These are phyloP conservation scores for Oryza rufipogon DNA, from an alignment of 176 grass and related monocot species.

Conservation along the genomic window DNA sequence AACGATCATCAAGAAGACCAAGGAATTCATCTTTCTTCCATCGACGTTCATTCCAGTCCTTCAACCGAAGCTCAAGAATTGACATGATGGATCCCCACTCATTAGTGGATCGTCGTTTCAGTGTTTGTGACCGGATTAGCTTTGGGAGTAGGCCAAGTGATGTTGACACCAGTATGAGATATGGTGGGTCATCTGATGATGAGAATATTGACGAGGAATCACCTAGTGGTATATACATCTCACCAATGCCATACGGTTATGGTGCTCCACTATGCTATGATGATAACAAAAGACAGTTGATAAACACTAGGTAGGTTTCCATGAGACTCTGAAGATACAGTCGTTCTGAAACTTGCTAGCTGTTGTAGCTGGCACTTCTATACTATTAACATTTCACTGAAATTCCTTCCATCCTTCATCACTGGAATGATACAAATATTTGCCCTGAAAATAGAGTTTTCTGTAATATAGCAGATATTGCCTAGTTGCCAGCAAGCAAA, in stretches of 20 bases:
- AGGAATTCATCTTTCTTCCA: slow-evolving; percentile 72
- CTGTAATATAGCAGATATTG: slow-evolving; percentile 64
- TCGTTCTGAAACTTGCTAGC: background rate
- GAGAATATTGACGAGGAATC: slow-evolving; percentile 90
- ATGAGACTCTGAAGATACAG: background rate
- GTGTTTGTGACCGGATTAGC: slow-evolving; percentile 88
- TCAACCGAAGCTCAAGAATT: slow-evolving; percentile 67
- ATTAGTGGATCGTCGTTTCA: slow-evolving; percentile 75
- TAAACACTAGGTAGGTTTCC: slow-evolving; percentile 57
- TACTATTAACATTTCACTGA: slow-evolving; percentile 3
- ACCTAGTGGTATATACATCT: slow-evolving; percentile 62
- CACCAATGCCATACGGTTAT: slow-evolving; percentile 70
- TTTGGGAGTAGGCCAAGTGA: slow-evolving; percentile 78
- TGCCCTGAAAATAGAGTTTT: slow-evolving; percentile 37
- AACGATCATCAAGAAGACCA: slow-evolving; percentile 62
- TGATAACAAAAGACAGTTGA: slow-evolving; percentile 45
- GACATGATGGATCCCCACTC: slow-evolving; percentile 71
- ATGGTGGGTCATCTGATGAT: slow-evolving; percentile 82
- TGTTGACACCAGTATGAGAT: slow-evolving; percentile 78
- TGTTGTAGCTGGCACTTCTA: background rate
- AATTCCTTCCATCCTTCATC: background rate
- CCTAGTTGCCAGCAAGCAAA: slow-evolving; percentile 93
- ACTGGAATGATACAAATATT: background rate
- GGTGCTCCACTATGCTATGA: slow-evolving; percentile 57
- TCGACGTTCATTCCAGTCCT: slow-evolving; percentile 75